Conservation (phyloP, 345 rosid species). For the Heritiera fomes region DNA sequence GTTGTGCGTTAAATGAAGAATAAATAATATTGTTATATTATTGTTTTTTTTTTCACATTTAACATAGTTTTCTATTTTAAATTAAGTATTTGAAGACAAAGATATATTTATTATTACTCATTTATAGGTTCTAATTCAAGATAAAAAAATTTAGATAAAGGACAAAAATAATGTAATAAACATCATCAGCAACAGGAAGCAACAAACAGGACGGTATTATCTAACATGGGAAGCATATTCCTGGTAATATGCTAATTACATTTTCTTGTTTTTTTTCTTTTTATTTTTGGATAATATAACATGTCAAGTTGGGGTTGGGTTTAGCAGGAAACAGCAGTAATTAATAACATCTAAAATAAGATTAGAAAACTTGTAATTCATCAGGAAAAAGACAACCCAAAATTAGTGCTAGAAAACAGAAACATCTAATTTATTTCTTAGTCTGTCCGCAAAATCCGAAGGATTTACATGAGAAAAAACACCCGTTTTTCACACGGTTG, state of each 20-base stretch:
- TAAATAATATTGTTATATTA: too few relatives aligned
- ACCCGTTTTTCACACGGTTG: neutral
- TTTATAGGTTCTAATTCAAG: too few relatives aligned
- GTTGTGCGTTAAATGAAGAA: too few relatives aligned
- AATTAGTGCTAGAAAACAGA: neutral
- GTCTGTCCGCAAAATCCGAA: constrained; percentile 7
- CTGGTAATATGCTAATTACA: neutral
- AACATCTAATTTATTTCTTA: neutral
- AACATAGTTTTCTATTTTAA: too few relatives aligned
- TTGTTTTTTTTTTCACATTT: too few relatives aligned
- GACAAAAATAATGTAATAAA: neutral
- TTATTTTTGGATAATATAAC: neutral
- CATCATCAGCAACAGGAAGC: neutral
- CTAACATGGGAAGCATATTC: neutral
- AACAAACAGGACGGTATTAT: neutral
- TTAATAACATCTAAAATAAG: neutral
- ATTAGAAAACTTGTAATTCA: neutral
- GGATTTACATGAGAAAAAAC: neutral
- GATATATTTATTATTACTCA: too few relatives aligned
- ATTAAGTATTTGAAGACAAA: too few relatives aligned
- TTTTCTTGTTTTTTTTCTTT: neutral
- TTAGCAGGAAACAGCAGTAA: neutral
- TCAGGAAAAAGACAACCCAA: neutral
- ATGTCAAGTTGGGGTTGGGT: neutral
- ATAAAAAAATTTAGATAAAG: too few relatives aligned